Evolutionary conservation across 495 filamentous ascomycete species (phyloP).

Genomic region (Xylaria intraflava): DNA sequence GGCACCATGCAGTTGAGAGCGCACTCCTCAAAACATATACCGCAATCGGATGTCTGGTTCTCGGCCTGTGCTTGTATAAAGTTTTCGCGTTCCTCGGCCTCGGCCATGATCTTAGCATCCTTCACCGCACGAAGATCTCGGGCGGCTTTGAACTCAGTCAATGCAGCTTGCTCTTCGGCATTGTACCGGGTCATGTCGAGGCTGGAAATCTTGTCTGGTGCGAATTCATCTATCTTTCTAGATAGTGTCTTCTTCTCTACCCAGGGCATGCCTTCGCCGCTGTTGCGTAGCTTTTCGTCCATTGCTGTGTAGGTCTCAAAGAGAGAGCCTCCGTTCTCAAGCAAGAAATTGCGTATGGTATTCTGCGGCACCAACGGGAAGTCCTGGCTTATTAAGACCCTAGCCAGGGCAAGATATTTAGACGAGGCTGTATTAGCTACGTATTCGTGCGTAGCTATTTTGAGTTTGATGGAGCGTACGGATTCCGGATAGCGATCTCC

Average conservation of each 20-base stretch:
- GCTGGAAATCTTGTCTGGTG: background rate
- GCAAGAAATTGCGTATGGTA: slow-evolving; percentile 1
- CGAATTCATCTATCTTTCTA: slow-evolving; percentile 2
- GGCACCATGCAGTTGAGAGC: slow-evolving; percentile 60
- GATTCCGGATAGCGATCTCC: background rate
- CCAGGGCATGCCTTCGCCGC: slow-evolving; percentile 8
- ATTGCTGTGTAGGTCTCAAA: slow-evolving; percentile 29
- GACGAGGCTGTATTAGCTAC: background rate
- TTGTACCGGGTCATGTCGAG: slow-evolving; percentile 4
- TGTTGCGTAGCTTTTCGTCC: slow-evolving; percentile 14
- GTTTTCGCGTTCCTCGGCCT: slow-evolving; percentile 40
- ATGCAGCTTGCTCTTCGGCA: slow-evolving; percentile 17
- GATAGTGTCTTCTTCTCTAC: slow-evolving; percentile 19
- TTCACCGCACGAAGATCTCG: slow-evolving; percentile 13
- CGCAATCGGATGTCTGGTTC: slow-evolving; percentile 53
- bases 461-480: background rate
- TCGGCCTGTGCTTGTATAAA: slow-evolving; percentile 38
- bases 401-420: slow-evolving; percentile 4
- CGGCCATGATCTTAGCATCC: slow-evolving; percentile 16
- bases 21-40: slow-evolving; percentile 63
- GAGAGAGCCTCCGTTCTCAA: slow-evolving; percentile 11
- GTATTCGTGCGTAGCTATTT: background rate
- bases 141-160: slow-evolving; percentile 25
- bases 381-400: slow-evolving; percentile 17
- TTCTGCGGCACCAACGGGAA: slow-evolving; percentile 14